phyloP scores from a whole-genome alignment of 108 stramenopile species.

The Fragilariopsis cylindrus region DNA sequence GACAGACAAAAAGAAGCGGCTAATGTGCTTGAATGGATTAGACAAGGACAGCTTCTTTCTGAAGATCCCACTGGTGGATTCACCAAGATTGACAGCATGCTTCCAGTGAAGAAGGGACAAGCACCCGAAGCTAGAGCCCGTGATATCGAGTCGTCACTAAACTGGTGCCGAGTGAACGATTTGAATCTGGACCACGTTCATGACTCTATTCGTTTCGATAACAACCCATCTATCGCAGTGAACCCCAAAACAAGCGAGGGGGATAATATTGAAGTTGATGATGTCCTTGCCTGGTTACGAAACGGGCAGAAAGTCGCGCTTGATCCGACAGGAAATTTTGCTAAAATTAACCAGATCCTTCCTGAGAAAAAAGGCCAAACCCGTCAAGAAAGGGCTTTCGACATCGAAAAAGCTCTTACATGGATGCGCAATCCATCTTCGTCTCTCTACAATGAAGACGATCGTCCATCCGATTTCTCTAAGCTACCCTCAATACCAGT shows the following conservation, averaged over 20 bases:
- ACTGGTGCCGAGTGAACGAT: conserved; percentile 25
- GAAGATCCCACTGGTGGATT: conserved; percentile 34
- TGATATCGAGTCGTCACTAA: conserved; percentile 29
- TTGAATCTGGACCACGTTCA: not conserved
- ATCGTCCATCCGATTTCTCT: not conserved
- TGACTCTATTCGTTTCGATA: not conserved
- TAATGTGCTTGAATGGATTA: conserved; percentile 36
- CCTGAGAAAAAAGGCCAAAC: conserved; percentile 16
- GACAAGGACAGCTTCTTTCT: conserved; percentile 22
- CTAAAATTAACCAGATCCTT: conserved; percentile 32
- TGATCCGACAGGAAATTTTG: conserved; percentile 24
- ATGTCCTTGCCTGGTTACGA: conserved; percentile 17
- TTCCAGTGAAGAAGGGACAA: conserved; percentile 16
- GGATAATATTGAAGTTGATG: conserved; percentile 11
- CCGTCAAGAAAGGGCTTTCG: conserved; percentile 32
- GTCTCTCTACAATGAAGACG: not conserved
- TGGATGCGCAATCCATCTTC: conserved; percentile 36
- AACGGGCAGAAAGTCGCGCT: conserved; percentile 17
- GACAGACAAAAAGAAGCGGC: conserved; percentile 22
- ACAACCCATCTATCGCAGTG: conserved; percentile 5
- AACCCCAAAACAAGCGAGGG: conserved; percentile 20
- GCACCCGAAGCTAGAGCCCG: conserved; percentile 25
- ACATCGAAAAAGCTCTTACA: conserved; percentile 39
- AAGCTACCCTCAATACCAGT: conserved; percentile 11
- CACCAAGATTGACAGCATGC: conserved; percentile 34